Base-by-base conservation (phyloP, 73 alveolate species). In the Breviolum minutum region DNA sequence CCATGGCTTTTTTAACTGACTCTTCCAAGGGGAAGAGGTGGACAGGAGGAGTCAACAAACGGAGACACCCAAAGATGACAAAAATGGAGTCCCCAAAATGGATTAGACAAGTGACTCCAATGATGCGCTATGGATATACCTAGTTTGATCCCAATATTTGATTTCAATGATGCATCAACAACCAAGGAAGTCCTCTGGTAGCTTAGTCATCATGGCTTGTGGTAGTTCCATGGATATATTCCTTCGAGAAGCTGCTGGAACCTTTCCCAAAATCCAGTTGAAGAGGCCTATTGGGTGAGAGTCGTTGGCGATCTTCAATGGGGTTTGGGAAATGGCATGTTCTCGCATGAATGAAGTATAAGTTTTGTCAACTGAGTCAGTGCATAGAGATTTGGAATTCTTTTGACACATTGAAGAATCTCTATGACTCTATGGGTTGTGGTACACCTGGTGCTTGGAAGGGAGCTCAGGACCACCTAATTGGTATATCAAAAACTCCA, bases 261-360 rank as follows among this genome's bases (percentile, higher is more conserved):
- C 29, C 30, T 86, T 86, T 63, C 79, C 94, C 80, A 63, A 61
- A 63, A 63, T 86, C 79, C 80, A 86, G 80, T 16, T 86, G 81
- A 86, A 63, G 94, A 86, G 94, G 94, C 83, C 40, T 9, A 32
- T 27, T 32, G 32, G 32, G 54, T 40, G 54, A 40, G 54, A 40
- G 54, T 40, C 54, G 54, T 3, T 40, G 54, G 54, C 54, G 54
- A 3, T 40, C 9, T 71, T 9, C 0, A 1, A 19, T 5, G 20
- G 12, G 32, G n/a, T 13, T 13, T 13, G 12, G 40, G 24, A 17
- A 68, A 68, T 14, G 17, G 77, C 77, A 68, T 68, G 24, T 68
- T 68, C 2, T 73, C n/a, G 4, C 77, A 68, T 14, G 77, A 40
- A 40, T 3, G 54, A 40, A 40, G 54, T 40, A 40, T 40, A 3